A percentile compares a stretch with the other conserved stretches of the same genome.
Conservation (phyloP, 495 filamentous ascomycete species). For the Elasticomyces elasticus region DNA sequence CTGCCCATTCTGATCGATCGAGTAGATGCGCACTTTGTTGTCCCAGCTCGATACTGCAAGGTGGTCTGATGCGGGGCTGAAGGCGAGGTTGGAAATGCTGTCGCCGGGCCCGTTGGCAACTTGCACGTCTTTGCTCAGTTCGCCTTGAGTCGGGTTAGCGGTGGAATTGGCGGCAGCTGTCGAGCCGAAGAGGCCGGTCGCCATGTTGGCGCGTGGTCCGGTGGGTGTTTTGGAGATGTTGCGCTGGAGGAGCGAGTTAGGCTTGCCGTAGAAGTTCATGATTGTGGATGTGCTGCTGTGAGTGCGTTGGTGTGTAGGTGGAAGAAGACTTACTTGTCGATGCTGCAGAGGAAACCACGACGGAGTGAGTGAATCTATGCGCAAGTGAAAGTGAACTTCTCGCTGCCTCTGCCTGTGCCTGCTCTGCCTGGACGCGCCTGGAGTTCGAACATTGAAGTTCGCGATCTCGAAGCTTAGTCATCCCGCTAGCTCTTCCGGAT, state of each 20-base stretch:
- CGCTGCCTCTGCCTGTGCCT: neutral
- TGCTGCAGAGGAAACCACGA: neutral
- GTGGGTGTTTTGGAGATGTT: neutral
- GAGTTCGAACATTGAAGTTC: too few relatives aligned
- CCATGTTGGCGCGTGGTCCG: conserved; percentile 38
- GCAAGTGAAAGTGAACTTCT: neutral
- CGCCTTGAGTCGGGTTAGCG: conserved; percentile 66
- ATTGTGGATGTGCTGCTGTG: neutral
- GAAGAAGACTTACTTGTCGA: neutral
- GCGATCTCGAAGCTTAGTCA: neutral
- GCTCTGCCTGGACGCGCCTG: too few relatives aligned
- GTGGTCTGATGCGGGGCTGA: conserved; percentile 67
- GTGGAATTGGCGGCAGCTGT: conserved; percentile 35
- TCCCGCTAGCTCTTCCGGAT: neutral
- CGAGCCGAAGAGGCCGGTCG: conserved; percentile 59
- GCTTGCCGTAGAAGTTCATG: neutral
- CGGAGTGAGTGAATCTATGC: neutral
- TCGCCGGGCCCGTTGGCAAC: conserved; percentile 70
- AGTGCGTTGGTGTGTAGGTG: neutral
- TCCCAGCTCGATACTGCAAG: conserved; percentile 87
- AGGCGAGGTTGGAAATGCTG: conserved; percentile 72
- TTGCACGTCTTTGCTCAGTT: conserved; percentile 79
- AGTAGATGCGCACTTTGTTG: conserved; percentile 86
- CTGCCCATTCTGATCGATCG: conserved; percentile 59
- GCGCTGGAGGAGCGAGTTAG: neutral